Evolutionary conservation across 2,329 filamentous ascomycete species (phyloP), one percentile per base, ranked within the genome.

Genomic region (Fusarium napiforme): DNA sequence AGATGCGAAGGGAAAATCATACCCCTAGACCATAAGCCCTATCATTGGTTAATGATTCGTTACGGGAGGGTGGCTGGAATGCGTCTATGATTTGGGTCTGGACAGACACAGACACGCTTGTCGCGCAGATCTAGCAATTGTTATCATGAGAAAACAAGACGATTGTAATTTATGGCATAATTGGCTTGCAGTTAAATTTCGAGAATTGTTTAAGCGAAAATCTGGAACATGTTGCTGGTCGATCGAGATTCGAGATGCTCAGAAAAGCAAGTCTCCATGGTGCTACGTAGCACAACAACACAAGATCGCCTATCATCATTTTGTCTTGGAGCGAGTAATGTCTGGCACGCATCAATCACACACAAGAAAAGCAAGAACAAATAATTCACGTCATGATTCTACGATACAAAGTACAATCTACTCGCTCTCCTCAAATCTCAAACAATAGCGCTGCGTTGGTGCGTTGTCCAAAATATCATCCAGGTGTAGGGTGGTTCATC

Each of bases 1-100:
- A 63, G 32, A 69, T 69, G 66, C 64, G 66, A 69, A 69, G 64
- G 56, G 66, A 69, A 64, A 63, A 69, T 69, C 64, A 69, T 69
- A 69, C 66, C 66, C 66, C 67, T 69, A 69, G 67, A 69, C 67
- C 65, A 69, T 69, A 69, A 69, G 67, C 67, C 67, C 67, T 47
- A 36, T 58, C 55, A 58, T 49, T 58, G 40, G 40, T 58, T 56
- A 9, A 42, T 58, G 55, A 58, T 58, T 45, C 9, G 19, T 47
- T 28, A 2, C 4, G 7, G 14, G 2, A 7, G 0, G 0, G 3
- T 3, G 7, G 26, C 14, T 26, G 36, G 36, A 47, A 47, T 47
- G n/a, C 12, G 2, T 19, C 15, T 58, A 58, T 58, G 23, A 36
- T 28, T n/a, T 36, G 18, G 4, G 8, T n/a, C 6, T 8, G 15